Evolutionary conservation across 345 rosid genomes (phyloP).

Genomic region (Arabidopsis suecica): DNA sequence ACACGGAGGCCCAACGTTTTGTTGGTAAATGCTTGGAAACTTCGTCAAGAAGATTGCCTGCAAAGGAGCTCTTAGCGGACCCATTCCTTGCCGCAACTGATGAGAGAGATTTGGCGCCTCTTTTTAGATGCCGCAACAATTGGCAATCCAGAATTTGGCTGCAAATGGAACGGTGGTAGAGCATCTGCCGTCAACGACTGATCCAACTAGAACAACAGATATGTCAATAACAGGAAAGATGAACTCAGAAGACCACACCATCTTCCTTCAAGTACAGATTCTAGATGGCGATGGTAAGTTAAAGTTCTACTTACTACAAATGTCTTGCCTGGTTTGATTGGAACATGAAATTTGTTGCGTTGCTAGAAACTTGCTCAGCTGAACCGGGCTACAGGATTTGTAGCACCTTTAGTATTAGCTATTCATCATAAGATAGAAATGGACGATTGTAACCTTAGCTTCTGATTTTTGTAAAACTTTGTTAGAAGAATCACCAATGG

Average conservation of each 20-base stretch:
- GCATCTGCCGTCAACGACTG: slow-evolving; percentile 43
- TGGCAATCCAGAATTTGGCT: slow-evolving; percentile 44
- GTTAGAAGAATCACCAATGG: background rate
- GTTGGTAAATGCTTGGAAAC: slow-evolving; percentile 80
- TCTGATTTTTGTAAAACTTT: slow-evolving; percentile 1
- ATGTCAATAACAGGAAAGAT: slow-evolving; percentile 83
- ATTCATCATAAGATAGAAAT: background rate
- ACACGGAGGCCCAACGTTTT: slow-evolving; percentile 66
- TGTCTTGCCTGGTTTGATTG: background rate
- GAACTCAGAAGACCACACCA: slow-evolving; percentile 77
- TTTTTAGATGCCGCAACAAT: slow-evolving; percentile 29
- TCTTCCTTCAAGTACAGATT: slow-evolving; percentile 88
- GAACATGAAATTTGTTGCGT: slow-evolving; percentile 18
- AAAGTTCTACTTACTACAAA: background rate
- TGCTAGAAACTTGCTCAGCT: slow-evolving; percentile 15
- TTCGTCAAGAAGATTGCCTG: slow-evolving; percentile 78
- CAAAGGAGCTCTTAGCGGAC: slow-evolving; percentile 68
- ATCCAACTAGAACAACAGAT: slow-evolving; percentile 62
- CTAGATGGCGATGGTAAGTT: slow-evolving; percentile 68
- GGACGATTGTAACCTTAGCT: background rate
- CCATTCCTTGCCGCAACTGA: slow-evolving; percentile 65
- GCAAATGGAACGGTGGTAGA: slow-evolving; percentile 45
- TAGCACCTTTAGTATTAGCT: slow-evolving; percentile 18
- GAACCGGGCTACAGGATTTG: background rate
- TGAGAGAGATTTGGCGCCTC: slow-evolving; percentile 45